A percentile compares a stretch with the other conserved stretches of the same genome.
Evolutionary conservation across 2,329 filamentous ascomycete species (phyloP).

Genomic region (Fusarium miscanthi): DNA sequence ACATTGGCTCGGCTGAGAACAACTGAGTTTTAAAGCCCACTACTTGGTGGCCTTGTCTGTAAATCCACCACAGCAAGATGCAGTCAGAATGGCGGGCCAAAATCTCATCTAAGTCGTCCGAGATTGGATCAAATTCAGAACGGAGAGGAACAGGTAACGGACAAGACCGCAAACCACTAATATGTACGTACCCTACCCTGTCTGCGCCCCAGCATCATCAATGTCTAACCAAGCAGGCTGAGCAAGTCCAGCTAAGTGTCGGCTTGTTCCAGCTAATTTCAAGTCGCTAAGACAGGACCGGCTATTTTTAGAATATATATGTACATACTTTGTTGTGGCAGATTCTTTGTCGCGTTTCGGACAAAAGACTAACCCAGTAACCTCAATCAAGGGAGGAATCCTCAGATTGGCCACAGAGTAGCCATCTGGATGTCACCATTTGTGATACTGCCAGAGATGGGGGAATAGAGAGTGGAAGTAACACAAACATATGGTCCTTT

Average conservation of each 20-base stretch:
- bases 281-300: conserved; percentile 15
- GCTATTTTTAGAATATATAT: conserved; percentile 41
- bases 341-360: conserved; percentile 40
- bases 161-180: background rate
- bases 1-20: conserved; percentile 4
- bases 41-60: background rate
- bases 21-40: conserved; percentile 1
- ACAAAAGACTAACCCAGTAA: conserved; percentile 29
- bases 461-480: background rate
- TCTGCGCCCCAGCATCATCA: conserved; percentile 36
- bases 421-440: conserved; percentile 21
- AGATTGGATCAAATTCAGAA: conserved; percentile 3
- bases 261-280: conserved; percentile 40
- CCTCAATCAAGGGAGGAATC: conserved; percentile 24
- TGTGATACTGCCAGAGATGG: background rate
- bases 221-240: conserved; percentile 7
- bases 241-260: conserved; percentile 20
- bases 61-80: background rate
- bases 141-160: conserved; percentile 11
- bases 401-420: conserved; percentile 22
- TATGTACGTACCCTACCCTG: conserved; percentile 5
- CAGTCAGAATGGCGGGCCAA: conserved; percentile 9
- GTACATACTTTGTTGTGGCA: conserved; percentile 22
- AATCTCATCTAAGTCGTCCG: background rate
- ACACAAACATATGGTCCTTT: conserved; percentile 20